These are phyloP conservation scores for Hymenoscyphus fructigenus DNA, from an alignment of 2,329 filamentous ascomycete species.

Conservation along the genomic window DNA sequence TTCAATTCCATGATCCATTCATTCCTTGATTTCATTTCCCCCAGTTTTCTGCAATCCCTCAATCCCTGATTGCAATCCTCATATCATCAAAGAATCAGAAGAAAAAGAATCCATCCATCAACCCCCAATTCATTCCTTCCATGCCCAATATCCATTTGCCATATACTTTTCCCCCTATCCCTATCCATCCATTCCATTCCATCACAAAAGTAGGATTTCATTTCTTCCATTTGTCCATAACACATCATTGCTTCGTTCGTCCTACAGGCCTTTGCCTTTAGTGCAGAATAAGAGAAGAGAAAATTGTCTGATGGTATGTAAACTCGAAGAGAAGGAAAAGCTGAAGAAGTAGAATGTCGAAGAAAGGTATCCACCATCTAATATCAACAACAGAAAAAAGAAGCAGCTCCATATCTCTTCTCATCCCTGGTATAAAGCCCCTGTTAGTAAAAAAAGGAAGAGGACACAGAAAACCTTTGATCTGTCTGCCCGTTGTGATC, in stretches of 20 bases:
- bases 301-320: background rate
- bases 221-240: background rate
- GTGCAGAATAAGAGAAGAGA: background rate
- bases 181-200: constrained; percentile 9
- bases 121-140: background rate
- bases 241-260: background rate
- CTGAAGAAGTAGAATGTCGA: background rate
- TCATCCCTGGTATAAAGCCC: background rate
- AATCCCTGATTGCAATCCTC: background rate
- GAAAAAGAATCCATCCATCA: background rate
- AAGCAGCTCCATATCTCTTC: background rate
- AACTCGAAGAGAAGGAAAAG: background rate
- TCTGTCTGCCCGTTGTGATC: background rate
- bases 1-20: background rate
- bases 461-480: background rate
- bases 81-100: background rate
- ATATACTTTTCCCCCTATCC: background rate
- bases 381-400: constrained; percentile 3
- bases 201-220: background rate
- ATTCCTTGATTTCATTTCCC: background rate
- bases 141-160: background rate
- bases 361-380: constrained; percentile 4
- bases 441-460: background rate
- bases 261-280: background rate
- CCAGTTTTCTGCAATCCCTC: background rate